phyloP scores from a whole-genome alignment of 768 basidiomycete genomes.

The Heimioporus sp. region DNA sequence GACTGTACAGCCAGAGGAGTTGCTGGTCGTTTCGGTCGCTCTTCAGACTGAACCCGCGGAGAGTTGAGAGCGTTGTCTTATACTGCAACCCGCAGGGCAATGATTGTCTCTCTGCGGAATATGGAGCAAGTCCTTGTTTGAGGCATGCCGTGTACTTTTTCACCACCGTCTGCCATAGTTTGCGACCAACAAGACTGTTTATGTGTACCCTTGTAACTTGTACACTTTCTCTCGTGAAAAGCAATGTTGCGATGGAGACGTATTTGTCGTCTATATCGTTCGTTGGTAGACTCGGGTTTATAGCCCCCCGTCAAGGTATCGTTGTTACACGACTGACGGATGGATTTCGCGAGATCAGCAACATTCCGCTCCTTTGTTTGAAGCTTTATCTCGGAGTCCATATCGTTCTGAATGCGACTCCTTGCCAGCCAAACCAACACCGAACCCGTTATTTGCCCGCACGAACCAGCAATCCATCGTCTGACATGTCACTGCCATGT shows the following conservation, averaged over 20 bases:
- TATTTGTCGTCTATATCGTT: constrained; percentile 52
- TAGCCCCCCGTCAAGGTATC: no score
- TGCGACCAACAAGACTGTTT: constrained; percentile 30
- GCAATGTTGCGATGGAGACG: constrained; percentile 34
- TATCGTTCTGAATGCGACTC: constrained; percentile 30
- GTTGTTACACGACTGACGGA: constrained; percentile 49
- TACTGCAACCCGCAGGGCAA: constrained; percentile 3
- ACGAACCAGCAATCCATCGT: constrained; percentile 51
- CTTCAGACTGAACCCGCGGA: constrained; percentile 17
- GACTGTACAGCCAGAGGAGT: constrained; percentile 5
- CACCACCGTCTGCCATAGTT: constrained; percentile 66
- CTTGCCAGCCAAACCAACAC: constrained; percentile 50
- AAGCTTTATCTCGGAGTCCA: constrained; percentile 51
- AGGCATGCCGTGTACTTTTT: constrained; percentile 52
- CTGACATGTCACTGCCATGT: constrained; percentile 58
- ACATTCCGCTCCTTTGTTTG: constrained; percentile 55
- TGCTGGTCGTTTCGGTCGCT: neutral
- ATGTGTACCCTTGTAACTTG: no score
- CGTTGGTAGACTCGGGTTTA: constrained; percentile 55
- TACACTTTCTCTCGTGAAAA: constrained; percentile 8
- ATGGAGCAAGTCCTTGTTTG: constrained; percentile 64
- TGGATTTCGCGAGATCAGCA: constrained; percentile 45
- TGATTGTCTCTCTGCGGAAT: constrained; percentile 31
- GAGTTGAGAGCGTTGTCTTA: constrained; percentile 18
- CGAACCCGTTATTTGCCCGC: constrained; percentile 49